A percentile compares a stretch with the other conserved stretches of the same genome.
These are phyloP conservation scores for Sarocladiaceae sp. DNA, from an alignment of 2,329 filamentous ascomycete genomes.

Conservation along the genomic window DNA sequence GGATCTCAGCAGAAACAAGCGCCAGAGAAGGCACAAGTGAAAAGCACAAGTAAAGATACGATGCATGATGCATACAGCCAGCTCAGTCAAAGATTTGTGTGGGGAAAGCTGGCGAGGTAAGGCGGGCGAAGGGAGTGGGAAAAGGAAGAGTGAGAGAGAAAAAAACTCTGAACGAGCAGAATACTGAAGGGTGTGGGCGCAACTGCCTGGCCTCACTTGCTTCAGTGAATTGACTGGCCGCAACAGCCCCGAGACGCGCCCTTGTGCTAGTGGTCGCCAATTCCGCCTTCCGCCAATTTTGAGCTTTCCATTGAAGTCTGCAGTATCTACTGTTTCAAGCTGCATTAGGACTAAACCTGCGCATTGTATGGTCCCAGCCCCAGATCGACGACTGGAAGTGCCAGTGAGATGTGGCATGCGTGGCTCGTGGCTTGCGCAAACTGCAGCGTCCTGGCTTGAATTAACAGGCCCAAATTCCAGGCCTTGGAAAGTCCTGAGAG, in stretches of 20 bases:
- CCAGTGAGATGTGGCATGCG: background rate
- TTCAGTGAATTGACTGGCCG: background rate
- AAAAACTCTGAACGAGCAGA: background rate
- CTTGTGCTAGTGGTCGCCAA: background rate
- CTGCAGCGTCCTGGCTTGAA: too few species aligned
- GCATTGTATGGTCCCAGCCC: too few species aligned
- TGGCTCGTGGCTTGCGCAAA: background rate
- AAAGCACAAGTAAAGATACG: background rate
- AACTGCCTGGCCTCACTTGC: background rate
- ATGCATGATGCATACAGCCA: background rate
- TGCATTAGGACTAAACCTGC: background rate
- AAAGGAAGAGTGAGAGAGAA: background rate
- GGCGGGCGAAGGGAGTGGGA: background rate
- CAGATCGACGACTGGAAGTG: background rate
- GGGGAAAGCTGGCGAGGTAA: background rate
- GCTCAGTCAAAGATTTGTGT: background rate
- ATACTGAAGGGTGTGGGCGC: background rate
- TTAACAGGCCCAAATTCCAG: constrained; percentile 4
- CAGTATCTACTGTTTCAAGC: too few species aligned
- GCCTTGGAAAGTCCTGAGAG: too few species aligned
- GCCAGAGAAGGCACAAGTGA: too few species aligned
- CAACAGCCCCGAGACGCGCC: background rate
- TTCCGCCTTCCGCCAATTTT: background rate
- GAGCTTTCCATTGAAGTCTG: too few species aligned
- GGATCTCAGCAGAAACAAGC: too few species aligned